Conservation (phyloP, 176 grass and related monocot species). For the Olyra latifolia region DNA sequence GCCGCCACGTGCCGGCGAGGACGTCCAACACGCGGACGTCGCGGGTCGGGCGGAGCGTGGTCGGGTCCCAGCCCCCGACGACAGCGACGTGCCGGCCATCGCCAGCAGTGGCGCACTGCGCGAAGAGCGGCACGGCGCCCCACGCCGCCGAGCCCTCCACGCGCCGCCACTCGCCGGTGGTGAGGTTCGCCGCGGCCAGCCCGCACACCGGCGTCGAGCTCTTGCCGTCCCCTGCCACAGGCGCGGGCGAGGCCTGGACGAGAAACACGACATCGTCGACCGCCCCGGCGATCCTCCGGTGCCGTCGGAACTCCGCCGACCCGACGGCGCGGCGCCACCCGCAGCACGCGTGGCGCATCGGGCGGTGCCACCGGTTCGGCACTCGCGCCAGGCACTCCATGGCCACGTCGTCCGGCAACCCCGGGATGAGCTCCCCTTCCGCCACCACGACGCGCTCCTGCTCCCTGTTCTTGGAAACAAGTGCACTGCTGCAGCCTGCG, state of each 20-base stretch:
- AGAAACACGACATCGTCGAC: slow-evolving; percentile 62
- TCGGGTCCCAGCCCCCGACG: slow-evolving; percentile 56
- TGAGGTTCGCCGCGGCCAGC: slow-evolving; percentile 36
- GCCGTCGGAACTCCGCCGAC: slow-evolving; percentile 31
- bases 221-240: background rate
- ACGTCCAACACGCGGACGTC: slow-evolving; percentile 47
- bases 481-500: background rate
- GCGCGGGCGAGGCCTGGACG: slow-evolving; percentile 37
- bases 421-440: slow-evolving; percentile 42
- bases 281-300: slow-evolving; percentile 18
- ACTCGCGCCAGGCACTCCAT: slow-evolving; percentile 62
- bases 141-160: slow-evolving; percentile 18
- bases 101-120: slow-evolving; percentile 48
- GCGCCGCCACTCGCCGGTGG: slow-evolving; percentile 45
- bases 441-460: slow-evolving; percentile 11
- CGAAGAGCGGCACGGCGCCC: slow-evolving; percentile 34
- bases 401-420: slow-evolving; percentile 57
- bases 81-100: slow-evolving; percentile 39
- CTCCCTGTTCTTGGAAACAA: background rate
- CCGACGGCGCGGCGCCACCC: slow-evolving; percentile 43
- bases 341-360: slow-evolving; percentile 44
- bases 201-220: background rate
- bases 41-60: slow-evolving; percentile 25
- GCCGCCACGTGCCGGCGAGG: slow-evolving; percentile 43
- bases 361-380: slow-evolving; percentile 40